These are phyloP conservation scores for Russula vinacea DNA, from an alignment of 768 basidiomycete genomes.

Conservation along the genomic window DNA sequence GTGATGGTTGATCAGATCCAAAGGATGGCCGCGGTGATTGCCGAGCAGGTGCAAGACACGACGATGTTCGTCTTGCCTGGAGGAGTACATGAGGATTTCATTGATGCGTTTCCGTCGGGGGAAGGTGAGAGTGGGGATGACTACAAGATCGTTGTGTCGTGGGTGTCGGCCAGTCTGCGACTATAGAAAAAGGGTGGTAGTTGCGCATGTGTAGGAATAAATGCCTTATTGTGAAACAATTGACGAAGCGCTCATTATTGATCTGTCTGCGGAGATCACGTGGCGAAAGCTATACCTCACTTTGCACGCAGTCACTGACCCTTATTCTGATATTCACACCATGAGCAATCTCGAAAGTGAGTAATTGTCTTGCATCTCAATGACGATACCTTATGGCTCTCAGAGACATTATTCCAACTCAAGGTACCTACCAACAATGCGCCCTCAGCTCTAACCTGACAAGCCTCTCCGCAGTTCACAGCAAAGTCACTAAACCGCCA, in stretches of 20 bases:
- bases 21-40: not conserved
- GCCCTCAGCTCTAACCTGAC: not conserved
- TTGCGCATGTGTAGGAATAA: too few species aligned
- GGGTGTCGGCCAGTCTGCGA: not conserved
- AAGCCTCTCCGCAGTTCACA: conserved; percentile 68
- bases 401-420: conserved; percentile 98
- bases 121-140: conserved; percentile 10
- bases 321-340: conserved; percentile 11
- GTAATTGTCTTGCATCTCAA: conserved; percentile 34
- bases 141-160: conserved; percentile 5
- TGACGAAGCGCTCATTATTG: too few species aligned
- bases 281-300: not conserved
- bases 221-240: too few species aligned
- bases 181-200: too few species aligned
- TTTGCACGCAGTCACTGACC: not conserved
- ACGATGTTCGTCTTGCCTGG: conserved; percentile 6
- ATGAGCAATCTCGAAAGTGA: conserved; percentile 91
- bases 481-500: conserved; percentile 93
- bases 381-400: conserved; percentile 35
- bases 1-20: conserved; percentile 3
- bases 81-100: conserved; percentile 25
- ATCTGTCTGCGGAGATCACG: not conserved
- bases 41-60: conserved; percentile 5
- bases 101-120: not conserved
- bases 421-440: conserved; percentile 55